A percentile compares a stretch with the other conserved stretches of the same genome.
These are phyloP conservation scores for Aspergillus indologenus DNA, from an alignment of 495 filamentous ascomycete genomes.

Conservation along the genomic window DNA sequence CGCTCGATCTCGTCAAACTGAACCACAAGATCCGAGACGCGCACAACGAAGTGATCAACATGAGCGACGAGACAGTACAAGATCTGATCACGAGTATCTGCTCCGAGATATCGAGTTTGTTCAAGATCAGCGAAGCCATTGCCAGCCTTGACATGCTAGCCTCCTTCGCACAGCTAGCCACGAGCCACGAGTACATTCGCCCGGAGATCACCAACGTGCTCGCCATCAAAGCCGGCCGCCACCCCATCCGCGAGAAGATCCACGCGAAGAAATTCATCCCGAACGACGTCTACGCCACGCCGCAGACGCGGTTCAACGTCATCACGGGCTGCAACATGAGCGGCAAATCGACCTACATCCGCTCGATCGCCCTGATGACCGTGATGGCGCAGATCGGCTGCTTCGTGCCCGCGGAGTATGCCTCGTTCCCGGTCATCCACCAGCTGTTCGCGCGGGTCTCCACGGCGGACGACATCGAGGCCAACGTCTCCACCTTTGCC, in stretches of 20 bases:
- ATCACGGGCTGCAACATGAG: constrained; percentile 99
- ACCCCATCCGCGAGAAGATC: constrained; percentile 81
- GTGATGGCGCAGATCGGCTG: constrained; percentile 93
- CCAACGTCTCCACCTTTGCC: constrained; percentile 89
- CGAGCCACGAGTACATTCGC: constrained; percentile 72
- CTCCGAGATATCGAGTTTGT: constrained; percentile 64
- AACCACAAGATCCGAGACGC: constrained; percentile 74
- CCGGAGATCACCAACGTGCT: constrained; percentile 73
- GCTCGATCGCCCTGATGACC: constrained; percentile 75
- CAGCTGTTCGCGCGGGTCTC: constrained; percentile 86
- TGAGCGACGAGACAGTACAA: constrained; percentile 67
- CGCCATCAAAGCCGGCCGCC: constrained; percentile 75
- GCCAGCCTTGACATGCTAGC: constrained; percentile 92
- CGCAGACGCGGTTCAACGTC: constrained; percentile 79
- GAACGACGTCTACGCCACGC: constrained; percentile 82
- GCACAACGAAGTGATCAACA: constrained; percentile 73
- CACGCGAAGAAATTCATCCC: constrained; percentile 66
- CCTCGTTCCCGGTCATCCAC: constrained; percentile 73
- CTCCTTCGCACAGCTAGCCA: constrained; percentile 76
- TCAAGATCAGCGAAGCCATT: constrained; percentile 77
- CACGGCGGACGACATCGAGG: constrained; percentile 83
- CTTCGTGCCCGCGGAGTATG: constrained; percentile 84
- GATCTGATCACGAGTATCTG: constrained; percentile 66
- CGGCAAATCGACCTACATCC: constrained; percentile 96
- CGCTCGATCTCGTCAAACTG: constrained; percentile 73